Evolutionary conservation across 73 alveolate genomes (phyloP).

Genomic region (Stentor coeruleus): DNA sequence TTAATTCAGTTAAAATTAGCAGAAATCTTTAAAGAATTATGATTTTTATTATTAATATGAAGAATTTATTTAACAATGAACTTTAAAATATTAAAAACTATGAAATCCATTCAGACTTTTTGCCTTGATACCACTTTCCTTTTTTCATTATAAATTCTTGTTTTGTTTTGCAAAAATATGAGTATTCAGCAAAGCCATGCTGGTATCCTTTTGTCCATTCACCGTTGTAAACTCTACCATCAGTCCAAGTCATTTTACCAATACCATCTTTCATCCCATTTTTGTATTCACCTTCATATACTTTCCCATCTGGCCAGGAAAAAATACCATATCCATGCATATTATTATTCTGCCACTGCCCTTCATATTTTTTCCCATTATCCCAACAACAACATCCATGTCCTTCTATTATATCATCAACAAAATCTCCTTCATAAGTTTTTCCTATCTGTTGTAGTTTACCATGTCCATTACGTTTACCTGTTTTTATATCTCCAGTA

Average conservation of each 20-base stretch:
- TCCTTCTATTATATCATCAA: neutral
- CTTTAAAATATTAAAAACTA: too few relatives aligned
- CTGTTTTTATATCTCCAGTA: neutral
- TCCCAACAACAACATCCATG: neutral
- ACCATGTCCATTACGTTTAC: neutral
- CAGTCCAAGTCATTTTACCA: constrained; percentile 54
- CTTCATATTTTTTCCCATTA: neutral
- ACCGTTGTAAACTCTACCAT: constrained; percentile 41
- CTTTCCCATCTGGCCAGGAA: constrained; percentile 61
- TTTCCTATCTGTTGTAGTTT: neutral
- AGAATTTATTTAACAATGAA: too few relatives aligned
- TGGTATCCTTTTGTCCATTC: constrained; percentile 25
- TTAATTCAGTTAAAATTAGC: too few relatives aligned
- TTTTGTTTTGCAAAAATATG: neutral
- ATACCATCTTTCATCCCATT: constrained; percentile 46
- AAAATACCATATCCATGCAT: constrained; percentile 64
- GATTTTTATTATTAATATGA: too few relatives aligned
- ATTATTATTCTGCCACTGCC: neutral
- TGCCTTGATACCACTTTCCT: neutral
- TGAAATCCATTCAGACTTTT: neutral
- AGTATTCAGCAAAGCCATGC: constrained; percentile 22
- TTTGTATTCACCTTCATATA: constrained; percentile 48
- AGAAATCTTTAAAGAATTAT: too few relatives aligned
- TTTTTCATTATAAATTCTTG: neutral
- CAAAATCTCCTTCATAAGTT: neutral